A percentile compares a stretch with the other conserved stretches of the same genome.
phyloP scores from a whole-genome alignment of 345 rosid species.

The Hirschfeldia incana region DNA sequence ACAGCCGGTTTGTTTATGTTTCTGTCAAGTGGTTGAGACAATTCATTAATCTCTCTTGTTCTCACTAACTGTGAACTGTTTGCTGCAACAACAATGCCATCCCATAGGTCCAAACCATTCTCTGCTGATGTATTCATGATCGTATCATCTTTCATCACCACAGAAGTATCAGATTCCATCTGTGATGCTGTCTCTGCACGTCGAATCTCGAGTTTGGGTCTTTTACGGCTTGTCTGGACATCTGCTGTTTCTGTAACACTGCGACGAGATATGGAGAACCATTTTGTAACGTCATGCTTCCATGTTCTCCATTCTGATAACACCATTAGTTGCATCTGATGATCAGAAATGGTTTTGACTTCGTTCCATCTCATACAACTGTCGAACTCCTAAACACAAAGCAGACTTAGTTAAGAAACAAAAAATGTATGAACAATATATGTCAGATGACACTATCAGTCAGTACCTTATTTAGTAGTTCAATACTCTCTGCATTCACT shows the following conservation, averaged over 20 bases:
- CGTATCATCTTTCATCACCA: slow-evolving; percentile 40
- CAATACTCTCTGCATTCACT: slow-evolving; percentile 76
- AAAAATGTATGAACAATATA: neutral
- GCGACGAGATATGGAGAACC: slow-evolving; percentile 66
- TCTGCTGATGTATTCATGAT: slow-evolving; percentile 6
- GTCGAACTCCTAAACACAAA: slow-evolving; percentile 66
- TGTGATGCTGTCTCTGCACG: slow-evolving; percentile 50
- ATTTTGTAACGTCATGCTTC: slow-evolving; percentile 89
- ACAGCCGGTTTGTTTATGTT: slow-evolving; percentile 14
- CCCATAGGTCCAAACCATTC: slow-evolving; percentile 65
- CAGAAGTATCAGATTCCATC: slow-evolving; percentile 47
- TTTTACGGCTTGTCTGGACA: slow-evolving; percentile 65
- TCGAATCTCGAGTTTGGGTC: slow-evolving; percentile 91
- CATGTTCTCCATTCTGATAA: slow-evolving; percentile 97
- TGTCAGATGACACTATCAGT: neutral
- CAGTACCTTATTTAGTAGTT: slow-evolving; percentile 83
- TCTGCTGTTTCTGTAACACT: slow-evolving; percentile 47
- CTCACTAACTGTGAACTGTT: slow-evolving; percentile 44
- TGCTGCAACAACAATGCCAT: slow-evolving; percentile 64
- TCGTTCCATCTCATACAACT: slow-evolving; percentile 76
- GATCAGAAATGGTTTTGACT: slow-evolving; percentile 68
- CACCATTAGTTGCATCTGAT: slow-evolving; percentile 61
- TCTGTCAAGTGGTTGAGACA: too few species aligned
- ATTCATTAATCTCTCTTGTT: slow-evolving; percentile 1
- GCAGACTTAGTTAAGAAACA: neutral